These are phyloP conservation scores for Inonotus obliquus DNA, from an alignment of 1,284 basidiomycete genomes.

Conservation along the genomic window DNA sequence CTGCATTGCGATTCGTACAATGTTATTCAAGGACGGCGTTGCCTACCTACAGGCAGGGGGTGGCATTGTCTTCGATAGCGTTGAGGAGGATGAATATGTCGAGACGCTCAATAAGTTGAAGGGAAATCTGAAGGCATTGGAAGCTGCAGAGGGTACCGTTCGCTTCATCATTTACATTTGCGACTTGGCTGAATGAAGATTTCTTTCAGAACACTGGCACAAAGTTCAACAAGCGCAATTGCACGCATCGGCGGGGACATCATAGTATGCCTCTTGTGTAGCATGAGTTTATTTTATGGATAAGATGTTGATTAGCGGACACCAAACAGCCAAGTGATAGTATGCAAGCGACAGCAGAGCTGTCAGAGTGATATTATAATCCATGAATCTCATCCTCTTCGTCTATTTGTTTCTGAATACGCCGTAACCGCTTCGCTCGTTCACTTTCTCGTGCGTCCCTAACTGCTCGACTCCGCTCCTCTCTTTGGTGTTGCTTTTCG, in stretches of 20 bases:
- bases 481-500: not conserved
- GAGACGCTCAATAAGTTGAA: slow-evolving; percentile 96
- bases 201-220: slow-evolving; percentile 56
- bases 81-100: slow-evolving; percentile 94
- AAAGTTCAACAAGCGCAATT: slow-evolving; percentile 51
- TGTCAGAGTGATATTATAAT: not conserved
- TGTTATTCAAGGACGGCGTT: slow-evolving; percentile 92
- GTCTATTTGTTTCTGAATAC: not conserved
- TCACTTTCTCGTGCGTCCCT: slow-evolving; percentile 19
- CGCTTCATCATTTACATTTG: slow-evolving; percentile 9
- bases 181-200: not conserved
- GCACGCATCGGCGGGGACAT: slow-evolving; percentile 20
- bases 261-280: not conserved
- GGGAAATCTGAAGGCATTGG: slow-evolving; percentile 83
- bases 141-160: slow-evolving; percentile 83
- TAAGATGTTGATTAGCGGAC: slow-evolving; percentile 3
- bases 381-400: not conserved
- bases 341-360: slow-evolving; percentile 3
- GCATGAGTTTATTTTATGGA: not conserved
- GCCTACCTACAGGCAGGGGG: slow-evolving; percentile 96
- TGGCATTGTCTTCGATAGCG: slow-evolving; percentile 96
- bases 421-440: slow-evolving; percentile 5
- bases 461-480: slow-evolving; percentile 9
- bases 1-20: slow-evolving; percentile 98
- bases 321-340: not conserved